Evolutionary conservation across 1,284 basidiomycete species (phyloP).

Genomic region (Cryptococcus amylolentus): DNA sequence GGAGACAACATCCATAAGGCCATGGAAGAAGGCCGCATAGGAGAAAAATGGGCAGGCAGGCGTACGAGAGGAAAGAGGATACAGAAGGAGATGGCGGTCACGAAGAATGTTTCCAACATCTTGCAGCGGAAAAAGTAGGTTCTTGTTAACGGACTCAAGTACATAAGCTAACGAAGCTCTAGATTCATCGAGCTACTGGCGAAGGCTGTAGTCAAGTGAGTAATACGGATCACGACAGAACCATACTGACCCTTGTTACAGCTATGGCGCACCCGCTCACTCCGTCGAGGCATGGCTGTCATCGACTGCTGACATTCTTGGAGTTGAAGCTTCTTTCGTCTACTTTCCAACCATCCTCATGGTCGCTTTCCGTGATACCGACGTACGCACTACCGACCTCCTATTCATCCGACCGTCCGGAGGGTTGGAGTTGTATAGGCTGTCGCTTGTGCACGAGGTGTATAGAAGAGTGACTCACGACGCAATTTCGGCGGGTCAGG

Average conservation of each 20-base stretch:
- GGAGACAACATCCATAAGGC: slow-evolving; percentile 6
- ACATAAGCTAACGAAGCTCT: neutral
- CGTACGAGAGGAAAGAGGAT: slow-evolving; percentile 23
- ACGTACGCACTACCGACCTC: slow-evolving; percentile 32
- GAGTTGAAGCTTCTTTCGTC: slow-evolving; percentile 33
- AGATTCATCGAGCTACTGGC: slow-evolving; percentile 35
- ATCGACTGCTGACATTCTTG: slow-evolving; percentile 29
- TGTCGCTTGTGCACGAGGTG: slow-evolving; percentile 31
- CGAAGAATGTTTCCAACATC: slow-evolving; percentile 29
- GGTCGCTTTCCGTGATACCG: slow-evolving; percentile 29
- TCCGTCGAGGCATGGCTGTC: slow-evolving; percentile 32
- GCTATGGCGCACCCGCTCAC: slow-evolving; percentile 34
- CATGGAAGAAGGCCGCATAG: slow-evolving; percentile 12
- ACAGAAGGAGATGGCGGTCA: slow-evolving; percentile 32
- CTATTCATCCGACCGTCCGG: slow-evolving; percentile 30
- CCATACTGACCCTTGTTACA: slow-evolving; percentile 9
- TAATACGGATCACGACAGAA: neutral
- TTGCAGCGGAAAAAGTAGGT: slow-evolving; percentile 30
- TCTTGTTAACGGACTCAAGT: neutral
- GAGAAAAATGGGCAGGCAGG: slow-evolving; percentile 2
- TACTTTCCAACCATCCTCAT: slow-evolving; percentile 33
- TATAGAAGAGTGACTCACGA: slow-evolving; percentile 33
- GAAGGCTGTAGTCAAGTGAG: slow-evolving; percentile 34
- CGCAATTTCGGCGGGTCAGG: slow-evolving; percentile 31
- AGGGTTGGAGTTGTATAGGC: slow-evolving; percentile 28